A percentile compares a stretch with the other conserved stretches of the same genome.
phyloP scores from a whole-genome alignment of 2,329 filamentous ascomycete genomes.

The Cordyceps pruinosa region DNA sequence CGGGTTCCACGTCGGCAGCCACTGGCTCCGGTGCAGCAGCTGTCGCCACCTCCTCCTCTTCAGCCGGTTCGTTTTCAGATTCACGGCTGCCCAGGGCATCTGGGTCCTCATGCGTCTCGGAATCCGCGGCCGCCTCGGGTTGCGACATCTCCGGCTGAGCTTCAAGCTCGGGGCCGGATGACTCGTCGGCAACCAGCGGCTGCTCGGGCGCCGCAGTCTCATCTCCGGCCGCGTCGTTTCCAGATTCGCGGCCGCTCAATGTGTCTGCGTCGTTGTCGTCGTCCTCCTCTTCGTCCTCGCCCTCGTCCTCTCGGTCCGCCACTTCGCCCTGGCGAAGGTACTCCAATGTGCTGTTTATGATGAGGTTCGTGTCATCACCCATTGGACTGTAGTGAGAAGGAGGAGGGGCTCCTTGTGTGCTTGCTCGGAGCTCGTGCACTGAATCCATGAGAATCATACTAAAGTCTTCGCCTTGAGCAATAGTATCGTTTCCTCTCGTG shows the following conservation, averaged over 20 bases:
- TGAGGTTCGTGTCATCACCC: slow-evolving; percentile 49
- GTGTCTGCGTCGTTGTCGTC: slow-evolving; percentile 13
- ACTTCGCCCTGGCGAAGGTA: slow-evolving; percentile 34
- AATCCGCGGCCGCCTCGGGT: not conserved
- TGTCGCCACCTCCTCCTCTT: not conserved
- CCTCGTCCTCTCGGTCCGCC: slow-evolving; percentile 15
- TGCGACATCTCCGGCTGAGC: not conserved
- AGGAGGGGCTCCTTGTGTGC: slow-evolving; percentile 28
- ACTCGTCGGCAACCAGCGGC: not conserved
- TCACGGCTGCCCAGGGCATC: not conserved
- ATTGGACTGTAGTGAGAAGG: slow-evolving; percentile 35
- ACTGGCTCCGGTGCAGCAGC: not conserved
- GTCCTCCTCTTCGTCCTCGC: slow-evolving; percentile 3
- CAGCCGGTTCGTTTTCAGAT: not conserved
- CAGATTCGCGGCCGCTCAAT: slow-evolving; percentile 5
- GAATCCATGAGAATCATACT: slow-evolving; percentile 54
- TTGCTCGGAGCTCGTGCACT: slow-evolving; percentile 42
- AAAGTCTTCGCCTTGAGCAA: slow-evolving; percentile 47
- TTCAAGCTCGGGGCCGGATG: slow-evolving; percentile 2
- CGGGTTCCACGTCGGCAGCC: not conserved
- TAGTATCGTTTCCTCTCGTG: slow-evolving; percentile 30
- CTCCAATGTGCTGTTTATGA: slow-evolving; percentile 50
- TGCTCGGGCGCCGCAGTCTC: not conserved
- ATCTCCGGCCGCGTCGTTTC: not conserved
- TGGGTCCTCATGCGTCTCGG: not conserved